Conservation (phyloP, 176 grass and related monocot species). For the Ampelocalamus luodianensis region DNA sequence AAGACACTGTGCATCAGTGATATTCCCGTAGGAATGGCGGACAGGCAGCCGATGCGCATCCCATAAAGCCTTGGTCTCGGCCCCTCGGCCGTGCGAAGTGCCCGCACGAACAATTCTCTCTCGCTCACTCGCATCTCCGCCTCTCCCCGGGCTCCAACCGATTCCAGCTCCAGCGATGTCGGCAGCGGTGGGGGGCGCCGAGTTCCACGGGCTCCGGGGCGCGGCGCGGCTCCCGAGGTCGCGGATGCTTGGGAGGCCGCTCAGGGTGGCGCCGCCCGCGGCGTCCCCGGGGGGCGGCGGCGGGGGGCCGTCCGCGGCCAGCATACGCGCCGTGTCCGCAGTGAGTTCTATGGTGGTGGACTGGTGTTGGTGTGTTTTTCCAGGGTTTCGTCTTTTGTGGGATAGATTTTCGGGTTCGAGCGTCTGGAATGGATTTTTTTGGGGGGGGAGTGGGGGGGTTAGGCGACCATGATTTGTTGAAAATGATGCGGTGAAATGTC, state of each 20-base stretch:
- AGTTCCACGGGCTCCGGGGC: constrained; percentile 45
- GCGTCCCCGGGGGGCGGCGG: neutral
- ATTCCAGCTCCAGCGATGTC: constrained; percentile 23
- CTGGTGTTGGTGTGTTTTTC: neutral
- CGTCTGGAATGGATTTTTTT: neutral
- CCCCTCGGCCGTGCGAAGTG: constrained; percentile 39
- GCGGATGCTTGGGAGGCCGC: constrained; percentile 50
- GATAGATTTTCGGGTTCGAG: neutral
- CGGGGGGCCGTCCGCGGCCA: constrained; percentile 18
- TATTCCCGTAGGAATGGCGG: no score
- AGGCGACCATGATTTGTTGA: neutral
- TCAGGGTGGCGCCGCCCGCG: constrained; percentile 46
- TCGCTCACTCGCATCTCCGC: neutral
- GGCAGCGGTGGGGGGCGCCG: constrained; percentile 44
- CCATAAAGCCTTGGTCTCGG: constrained; percentile 38
- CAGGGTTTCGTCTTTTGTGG: neutral
- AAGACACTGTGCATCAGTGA: no score
- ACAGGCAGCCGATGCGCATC: no score
- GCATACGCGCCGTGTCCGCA: constrained; percentile 55
- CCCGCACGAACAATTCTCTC: constrained; percentile 17
- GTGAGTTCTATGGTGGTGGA: constrained; percentile 26
- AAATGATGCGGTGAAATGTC: neutral
- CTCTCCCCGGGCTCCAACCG: neutral
- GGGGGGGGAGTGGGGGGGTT: neutral
- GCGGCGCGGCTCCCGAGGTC: constrained; percentile 41